Conservation (phyloP, 176 grass and related monocot genomes). For the Luzula sylvatica region DNA sequence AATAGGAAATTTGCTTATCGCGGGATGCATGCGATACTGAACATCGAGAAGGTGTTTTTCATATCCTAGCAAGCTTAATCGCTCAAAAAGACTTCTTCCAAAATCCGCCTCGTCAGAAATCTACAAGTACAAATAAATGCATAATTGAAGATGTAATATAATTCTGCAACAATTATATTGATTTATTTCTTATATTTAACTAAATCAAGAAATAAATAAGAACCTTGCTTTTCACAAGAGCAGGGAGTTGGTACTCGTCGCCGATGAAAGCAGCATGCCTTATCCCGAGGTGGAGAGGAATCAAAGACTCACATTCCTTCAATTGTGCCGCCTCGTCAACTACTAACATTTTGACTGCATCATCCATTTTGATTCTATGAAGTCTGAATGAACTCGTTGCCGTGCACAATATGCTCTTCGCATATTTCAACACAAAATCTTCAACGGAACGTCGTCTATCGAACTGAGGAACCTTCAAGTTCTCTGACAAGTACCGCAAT, state of each 20-base stretch:
- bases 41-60: slow-evolving; percentile 57
- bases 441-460: background rate
- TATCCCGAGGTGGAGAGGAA: slow-evolving; percentile 36
- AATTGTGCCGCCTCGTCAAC: slow-evolving; percentile 83
- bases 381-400: slow-evolving; percentile 27
- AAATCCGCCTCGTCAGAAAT: slow-evolving; percentile 21
- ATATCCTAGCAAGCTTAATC: slow-evolving; percentile 42
- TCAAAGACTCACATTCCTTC: slow-evolving; percentile 68
- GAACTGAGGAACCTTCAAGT: slow-evolving; percentile 16
- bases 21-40: slow-evolving; percentile 75
- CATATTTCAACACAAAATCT: slow-evolving; percentile 13
- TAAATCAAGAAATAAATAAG: background rate
- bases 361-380: background rate
- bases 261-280: slow-evolving; percentile 46
- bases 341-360: slow-evolving; percentile 40
- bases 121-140: no score
- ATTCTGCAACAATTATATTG: no score
- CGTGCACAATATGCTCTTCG: slow-evolving; percentile 26
- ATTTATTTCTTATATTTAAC: no score
- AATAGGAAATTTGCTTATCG: slow-evolving; percentile 64
- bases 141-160: no score
- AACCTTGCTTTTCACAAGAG: slow-evolving; percentile 62
- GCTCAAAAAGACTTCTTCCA: no score
- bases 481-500: background rate
- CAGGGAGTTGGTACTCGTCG: slow-evolving; percentile 53